Evolutionary conservation across 179 eudicot species (phyloP).

Genomic region (Beta corolliflora): DNA sequence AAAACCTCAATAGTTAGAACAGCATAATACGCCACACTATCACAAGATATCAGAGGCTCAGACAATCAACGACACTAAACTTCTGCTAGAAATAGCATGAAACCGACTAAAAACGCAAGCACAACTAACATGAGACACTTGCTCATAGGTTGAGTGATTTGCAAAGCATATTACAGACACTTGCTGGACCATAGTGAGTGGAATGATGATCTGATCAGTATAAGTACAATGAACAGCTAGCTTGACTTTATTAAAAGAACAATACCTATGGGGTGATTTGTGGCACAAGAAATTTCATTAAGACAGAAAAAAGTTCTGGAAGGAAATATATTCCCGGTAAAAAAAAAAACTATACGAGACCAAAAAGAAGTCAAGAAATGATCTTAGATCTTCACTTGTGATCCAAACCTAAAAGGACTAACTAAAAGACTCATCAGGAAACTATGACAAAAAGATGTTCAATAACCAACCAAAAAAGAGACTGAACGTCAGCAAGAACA

Average conservation of each 20-base stretch:
- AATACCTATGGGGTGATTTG: too few species aligned
- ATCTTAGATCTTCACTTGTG: too few species aligned
- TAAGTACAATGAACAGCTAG: too few species aligned
- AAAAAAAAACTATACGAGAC: too few species aligned
- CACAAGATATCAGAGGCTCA: conserved; percentile 7
- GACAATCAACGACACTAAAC: conserved; percentile 1
- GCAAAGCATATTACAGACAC: neutral
- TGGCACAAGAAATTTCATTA: too few species aligned
- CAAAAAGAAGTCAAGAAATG: too few species aligned
- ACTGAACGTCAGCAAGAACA: neutral
- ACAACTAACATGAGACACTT: neutral
- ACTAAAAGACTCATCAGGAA: neutral
- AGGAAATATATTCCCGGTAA: too few species aligned
- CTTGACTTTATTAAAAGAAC: too few species aligned
- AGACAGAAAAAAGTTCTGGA: too few species aligned
- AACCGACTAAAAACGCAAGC: neutral
- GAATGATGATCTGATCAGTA: too few species aligned
- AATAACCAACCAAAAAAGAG: neutral
- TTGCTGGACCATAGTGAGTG: neutral
- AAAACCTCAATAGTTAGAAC: neutral
- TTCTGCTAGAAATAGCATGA: neutral
- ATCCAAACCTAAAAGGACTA: too few species aligned
- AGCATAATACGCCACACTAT: conserved; percentile 47
- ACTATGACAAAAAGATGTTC: neutral
- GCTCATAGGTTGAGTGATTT: neutral